Base-by-base conservation (phyloP, 2,329 filamentous ascomycete genomes). In the Aspergillus pseudoterreus region DNA sequence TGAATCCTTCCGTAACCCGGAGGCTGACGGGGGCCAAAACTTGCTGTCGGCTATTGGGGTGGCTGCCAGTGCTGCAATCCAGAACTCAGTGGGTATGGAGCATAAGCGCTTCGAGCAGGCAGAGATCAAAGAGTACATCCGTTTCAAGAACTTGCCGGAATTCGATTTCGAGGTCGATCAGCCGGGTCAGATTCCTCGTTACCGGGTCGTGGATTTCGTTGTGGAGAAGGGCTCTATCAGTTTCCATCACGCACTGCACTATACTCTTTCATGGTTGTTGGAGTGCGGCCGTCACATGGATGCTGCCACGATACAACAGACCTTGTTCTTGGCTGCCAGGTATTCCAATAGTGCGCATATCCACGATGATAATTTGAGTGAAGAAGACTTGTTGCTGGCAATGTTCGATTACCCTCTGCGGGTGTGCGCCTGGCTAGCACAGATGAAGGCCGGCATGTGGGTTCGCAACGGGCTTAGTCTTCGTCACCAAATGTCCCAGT, bases 391-490 rank as follows among this genome's bases (percentile, higher is more conserved):
- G 63, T 77, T 96, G 19, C 85, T 96, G 68, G 86, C 88, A 2
- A 83, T 91, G 47, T 96, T 99, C 63, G 94, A 99, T 69, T 96
- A 90, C 63, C 92, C 95, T 0, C 78, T 99, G 4, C 83, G 95
- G 47, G 92, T 97, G 0, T 96, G 91, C 67, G 91, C 90, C 17
- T 99, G 94, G 94, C 78, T 99, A 30, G 89, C 94, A 5, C 95
- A 99, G 74, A 97, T 99, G 84, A 96, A 95, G 70, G 91, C 92
- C 15, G 90, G 91, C 47, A 95, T 97, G 85, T 99, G 95, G 94
- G 92, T 99, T 57, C 85, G 94, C 50, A 99, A 99, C 66, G 94
- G 94, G 2, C 90, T 99, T 65, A 97, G 92, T 63, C 81, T 99
- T 47, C 85, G 92, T 36, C 94, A 99, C 68, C 94, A 99, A 71